These are phyloP conservation scores for Melanomma pulvis-pyrius DNA, from an alignment of 495 filamentous ascomycete genomes.

Conservation along the genomic window DNA sequence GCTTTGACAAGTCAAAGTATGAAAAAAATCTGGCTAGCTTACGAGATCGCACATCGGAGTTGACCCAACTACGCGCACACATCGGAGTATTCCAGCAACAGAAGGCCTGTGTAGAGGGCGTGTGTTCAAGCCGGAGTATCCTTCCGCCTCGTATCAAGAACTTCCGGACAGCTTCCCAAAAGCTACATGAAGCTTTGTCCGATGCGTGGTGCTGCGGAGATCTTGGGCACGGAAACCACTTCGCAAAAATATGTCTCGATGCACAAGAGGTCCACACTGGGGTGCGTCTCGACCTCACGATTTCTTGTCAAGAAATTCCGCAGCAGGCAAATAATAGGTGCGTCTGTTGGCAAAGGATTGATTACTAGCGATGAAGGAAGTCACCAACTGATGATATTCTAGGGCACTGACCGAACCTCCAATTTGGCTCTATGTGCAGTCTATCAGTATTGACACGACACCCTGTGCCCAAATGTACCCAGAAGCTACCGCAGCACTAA, in stretches of 20 bases:
- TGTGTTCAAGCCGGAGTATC: background rate
- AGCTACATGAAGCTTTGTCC: slow-evolving; percentile 46
- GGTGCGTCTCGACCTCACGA: slow-evolving; percentile 26
- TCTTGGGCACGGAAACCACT: slow-evolving; percentile 42
- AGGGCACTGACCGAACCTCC: slow-evolving; percentile 14
- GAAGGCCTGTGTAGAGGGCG: background rate
- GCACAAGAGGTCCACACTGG: slow-evolving; percentile 24
- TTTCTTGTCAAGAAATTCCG: slow-evolving; percentile 22
- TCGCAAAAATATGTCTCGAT: slow-evolving; percentile 44
- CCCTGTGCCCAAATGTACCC: background rate
- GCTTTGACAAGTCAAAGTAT: slow-evolving; percentile 21
- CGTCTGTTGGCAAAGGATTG: background rate
- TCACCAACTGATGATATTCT: background rate
- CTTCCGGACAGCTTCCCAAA: slow-evolving; percentile 41
- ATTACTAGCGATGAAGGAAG: background rate
- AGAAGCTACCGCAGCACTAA: background rate
- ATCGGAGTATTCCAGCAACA: slow-evolving; percentile 14
- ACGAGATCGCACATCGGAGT: slow-evolving; percentile 12
- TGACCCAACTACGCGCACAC: slow-evolving; percentile 18
- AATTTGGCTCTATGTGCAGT: slow-evolving; percentile 34
- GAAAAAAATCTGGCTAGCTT: slow-evolving; percentile 10
- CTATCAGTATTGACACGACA: slow-evolving; percentile 15
- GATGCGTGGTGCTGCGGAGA: slow-evolving; percentile 41
- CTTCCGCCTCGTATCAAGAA: slow-evolving; percentile 23
- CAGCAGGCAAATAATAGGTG: slow-evolving; percentile 1